Evolutionary conservation across 805 yeast genomes (phyloP).

Genomic region (Candida ovalis): DNA sequence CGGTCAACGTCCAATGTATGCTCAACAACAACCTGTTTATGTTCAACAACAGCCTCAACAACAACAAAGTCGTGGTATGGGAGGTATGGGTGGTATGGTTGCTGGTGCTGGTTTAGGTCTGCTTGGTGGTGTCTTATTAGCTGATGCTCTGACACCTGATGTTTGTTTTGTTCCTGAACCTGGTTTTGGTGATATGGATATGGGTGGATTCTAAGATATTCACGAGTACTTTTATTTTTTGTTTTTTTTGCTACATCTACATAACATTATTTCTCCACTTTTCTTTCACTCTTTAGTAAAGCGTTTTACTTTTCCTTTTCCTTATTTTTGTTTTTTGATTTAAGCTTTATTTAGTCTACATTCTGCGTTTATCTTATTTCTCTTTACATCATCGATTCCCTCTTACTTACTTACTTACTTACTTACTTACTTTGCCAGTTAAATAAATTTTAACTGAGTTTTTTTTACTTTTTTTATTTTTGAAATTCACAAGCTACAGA

Average conservation of each 20-base stretch:
- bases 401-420: neutral
- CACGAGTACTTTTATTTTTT: too few species aligned
- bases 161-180: conserved; percentile 7
- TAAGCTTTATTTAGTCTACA: neutral
- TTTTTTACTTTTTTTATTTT: neutral
- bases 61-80: conserved; percentile 20
- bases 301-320: too few species aligned
- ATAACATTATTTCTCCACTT: neutral
- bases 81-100: conserved; percentile 31
- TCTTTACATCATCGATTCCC: neutral
- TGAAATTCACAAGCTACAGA: too few species aligned
- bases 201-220: conserved; percentile 13
- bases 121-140: conserved; percentile 20
- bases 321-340: neutral
- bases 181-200: conserved; percentile 13
- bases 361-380: neutral
- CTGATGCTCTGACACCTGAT: conserved; percentile 9
- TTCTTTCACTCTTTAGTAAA: too few species aligned
- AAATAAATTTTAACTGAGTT: too few species aligned
- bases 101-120: conserved; percentile 26
- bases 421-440: neutral
- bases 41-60: conserved; percentile 18
- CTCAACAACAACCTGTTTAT: conserved; percentile 19
- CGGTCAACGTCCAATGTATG: conserved; percentile 15
- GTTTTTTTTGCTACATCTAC: neutral